phyloP scores from a whole-genome alignment of 805 yeast genomes.

The Wickerhamiella vanderwaltii region DNA sequence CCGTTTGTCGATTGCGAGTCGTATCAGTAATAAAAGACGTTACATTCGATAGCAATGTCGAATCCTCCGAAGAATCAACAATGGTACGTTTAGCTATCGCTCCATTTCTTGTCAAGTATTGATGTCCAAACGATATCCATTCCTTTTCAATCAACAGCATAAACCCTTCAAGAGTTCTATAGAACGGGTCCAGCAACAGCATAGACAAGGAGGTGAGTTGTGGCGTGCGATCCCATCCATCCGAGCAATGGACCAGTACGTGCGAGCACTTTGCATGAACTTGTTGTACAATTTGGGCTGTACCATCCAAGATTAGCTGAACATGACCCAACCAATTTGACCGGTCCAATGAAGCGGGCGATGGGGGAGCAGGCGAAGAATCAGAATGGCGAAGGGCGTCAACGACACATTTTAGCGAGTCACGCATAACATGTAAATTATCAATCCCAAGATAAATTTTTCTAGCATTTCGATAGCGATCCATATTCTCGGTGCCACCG shows the following conservation, averaged over 20 bases:
- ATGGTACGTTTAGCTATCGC: conserved; percentile 25
- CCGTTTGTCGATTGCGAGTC: conserved; percentile 35
- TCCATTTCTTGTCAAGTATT: conserved; percentile 73
- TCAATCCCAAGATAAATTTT: conserved; percentile 82
- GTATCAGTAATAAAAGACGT: conserved; percentile 28
- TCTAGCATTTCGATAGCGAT: conserved; percentile 58
- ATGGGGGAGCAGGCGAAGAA: conserved; percentile 38
- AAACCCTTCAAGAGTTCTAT: conserved; percentile 78
- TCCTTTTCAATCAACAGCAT: conserved; percentile 80
- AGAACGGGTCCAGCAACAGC: conserved; percentile 81
- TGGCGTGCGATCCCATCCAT: conserved; percentile 97
- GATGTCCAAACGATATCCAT: conserved; percentile 91
- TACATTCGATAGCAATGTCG: conserved; percentile 36
- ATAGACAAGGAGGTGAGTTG: conserved; percentile 77
- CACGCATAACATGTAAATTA: conserved; percentile 91
- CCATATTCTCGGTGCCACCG: conserved; percentile 94
- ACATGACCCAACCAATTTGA: conserved; percentile 74
- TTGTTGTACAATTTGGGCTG: conserved; percentile 69
- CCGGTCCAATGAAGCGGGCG: conserved; percentile 45
- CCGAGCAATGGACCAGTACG: conserved; percentile 84
- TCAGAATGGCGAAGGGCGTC: conserved; percentile 60
- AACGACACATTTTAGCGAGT: conserved; percentile 52
- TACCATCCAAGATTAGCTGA: conserved; percentile 54
- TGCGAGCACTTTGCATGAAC: conserved; percentile 73
- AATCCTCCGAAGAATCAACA: conserved; percentile 21